Conservation (phyloP, 1,284 basidiomycete species). For the Puccinia hordei region DNA sequence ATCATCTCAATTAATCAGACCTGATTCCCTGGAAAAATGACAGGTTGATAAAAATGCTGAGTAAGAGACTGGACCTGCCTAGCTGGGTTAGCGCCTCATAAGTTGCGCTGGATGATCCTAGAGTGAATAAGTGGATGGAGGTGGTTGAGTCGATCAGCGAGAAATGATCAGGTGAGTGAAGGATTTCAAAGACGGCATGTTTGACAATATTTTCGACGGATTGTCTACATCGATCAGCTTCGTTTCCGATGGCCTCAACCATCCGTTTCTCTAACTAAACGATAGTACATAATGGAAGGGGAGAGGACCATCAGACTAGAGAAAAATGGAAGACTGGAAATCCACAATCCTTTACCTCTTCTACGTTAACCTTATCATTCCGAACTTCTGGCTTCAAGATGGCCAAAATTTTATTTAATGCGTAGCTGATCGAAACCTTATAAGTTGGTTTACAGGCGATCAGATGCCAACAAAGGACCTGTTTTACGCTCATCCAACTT, state of each 20-base stretch:
- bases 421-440: conserved; percentile 32
- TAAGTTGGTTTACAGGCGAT: conserved; percentile 6
- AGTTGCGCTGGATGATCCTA: conserved; percentile 38
- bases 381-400: conserved; percentile 18
- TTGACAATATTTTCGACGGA: conserved; percentile 40
- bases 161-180: neutral
- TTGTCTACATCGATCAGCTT: conserved; percentile 40
- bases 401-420: conserved; percentile 30
- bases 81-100: conserved; percentile 39
- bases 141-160: neutral
- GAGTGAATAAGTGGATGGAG: conserved; percentile 39
- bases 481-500: conserved; percentile 14
- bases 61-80: conserved; percentile 17
- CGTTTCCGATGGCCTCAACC: conserved; percentile 22
- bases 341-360: conserved; percentile 26
- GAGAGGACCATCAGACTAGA: neutral
- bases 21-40: neutral
- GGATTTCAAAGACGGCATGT: conserved; percentile 31
- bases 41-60: neutral
- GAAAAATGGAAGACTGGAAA: too few relatives aligned
- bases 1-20: neutral
- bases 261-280: conserved; percentile 45
- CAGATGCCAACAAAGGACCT: conserved; percentile 49
- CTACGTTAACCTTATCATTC: conserved; percentile 32
- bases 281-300: neutral